Evolutionary conservation across 371 early-diverging fungal species (phyloP), one percentile per base, ranked within the genome.

Genomic region (Mucor plumbeus): DNA sequence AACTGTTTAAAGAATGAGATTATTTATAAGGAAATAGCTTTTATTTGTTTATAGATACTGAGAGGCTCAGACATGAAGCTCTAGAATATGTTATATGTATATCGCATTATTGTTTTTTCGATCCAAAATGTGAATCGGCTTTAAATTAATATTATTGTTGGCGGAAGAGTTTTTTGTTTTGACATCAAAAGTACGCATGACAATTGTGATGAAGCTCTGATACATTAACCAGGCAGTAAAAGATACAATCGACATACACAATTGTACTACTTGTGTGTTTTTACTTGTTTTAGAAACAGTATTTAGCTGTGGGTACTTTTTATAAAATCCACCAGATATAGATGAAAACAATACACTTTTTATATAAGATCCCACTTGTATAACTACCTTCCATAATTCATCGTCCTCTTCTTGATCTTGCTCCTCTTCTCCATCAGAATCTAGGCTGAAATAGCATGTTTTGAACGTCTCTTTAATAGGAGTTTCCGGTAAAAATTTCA

Each of bases 171-270:
- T 41, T 36, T 56, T 56, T n/a, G 56, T 6, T 56, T 56, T 56
- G 26, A 35, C n/a, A 9, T 56, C 64, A 54, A 64, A 38, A 15
- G 62, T 31, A 11, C 63, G 55, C 35, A 47, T 67, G 5, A 67
- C 10, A 7, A 62, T 21, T 14, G 68, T 38, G 6, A 54, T 15
- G 44, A 62, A 39, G 13, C 44, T 47, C 62, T 55, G 55, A 21
- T 67, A 67, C 50, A 67, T 61, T 13, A 67, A 26, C 68, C 68
- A 67, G 19, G 68, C 61, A n/a, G 62, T 62, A 67, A 67, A 67
- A 0, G 68, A 67, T 31, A 62, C 62, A 36, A 56, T 31, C 34
- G 62, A 50, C 53, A 40, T 50, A 17, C 63, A 63, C 8, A 63
- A 54, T 19, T 63, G 63, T 0, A 63, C 55, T 31, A 63, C 14